Base-by-base conservation (phyloP, 495 filamentous ascomycete genomes). In the Evernia prunastri region DNA sequence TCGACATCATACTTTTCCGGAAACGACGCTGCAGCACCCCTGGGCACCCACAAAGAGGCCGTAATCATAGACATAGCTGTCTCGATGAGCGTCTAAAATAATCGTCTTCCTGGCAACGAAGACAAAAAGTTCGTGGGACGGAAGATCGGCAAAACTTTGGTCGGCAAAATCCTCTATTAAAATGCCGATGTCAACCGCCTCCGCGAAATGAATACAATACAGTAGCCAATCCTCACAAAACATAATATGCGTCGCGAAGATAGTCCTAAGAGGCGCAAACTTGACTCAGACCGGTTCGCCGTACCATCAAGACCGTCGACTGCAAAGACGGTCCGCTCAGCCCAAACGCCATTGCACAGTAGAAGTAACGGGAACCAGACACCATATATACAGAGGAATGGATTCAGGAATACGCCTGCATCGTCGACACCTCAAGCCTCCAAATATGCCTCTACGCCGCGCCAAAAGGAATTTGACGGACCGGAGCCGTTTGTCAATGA, bases 1-100 rank as follows among this genome's bases (percentile, higher is more conserved):
- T 96, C 87, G 68, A 97, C 91, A 39, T 89, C 86, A 73, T 94
- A 94, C 76, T 91, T 94, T 7, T 82, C 86, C 2, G 94, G 94
- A 69, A 96, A 96, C 64, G 88, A 87, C 58, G 94, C 92, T 39
- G 95, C 91, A 76, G 92, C 91, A 51, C 95, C 95, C 23, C 92
- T 89, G 64, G 91, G 91, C 69, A 97, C 93, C 94, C 94, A 99
- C 7, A 88, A 75, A 1, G 92, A 89, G 42, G 91, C 89, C 27
- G 95, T 97, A 63, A 99, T 96, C 93, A 97, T 97, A 71, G 86
- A 87, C 86, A 87, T 87, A 2, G 27, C 18, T n/a, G 18, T 7
- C 20, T 56, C 15, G 15, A 31, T 31, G 27, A n/a, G 29, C 29
- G 11, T 53, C 20, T 29, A 45, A 45, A n/a, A 47, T 2, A 20